A percentile compares a stretch with the other conserved stretches of the same genome.
phyloP scores from a whole-genome alignment of 2,329 filamentous ascomycete species.

The Epichloe hybrida region DNA sequence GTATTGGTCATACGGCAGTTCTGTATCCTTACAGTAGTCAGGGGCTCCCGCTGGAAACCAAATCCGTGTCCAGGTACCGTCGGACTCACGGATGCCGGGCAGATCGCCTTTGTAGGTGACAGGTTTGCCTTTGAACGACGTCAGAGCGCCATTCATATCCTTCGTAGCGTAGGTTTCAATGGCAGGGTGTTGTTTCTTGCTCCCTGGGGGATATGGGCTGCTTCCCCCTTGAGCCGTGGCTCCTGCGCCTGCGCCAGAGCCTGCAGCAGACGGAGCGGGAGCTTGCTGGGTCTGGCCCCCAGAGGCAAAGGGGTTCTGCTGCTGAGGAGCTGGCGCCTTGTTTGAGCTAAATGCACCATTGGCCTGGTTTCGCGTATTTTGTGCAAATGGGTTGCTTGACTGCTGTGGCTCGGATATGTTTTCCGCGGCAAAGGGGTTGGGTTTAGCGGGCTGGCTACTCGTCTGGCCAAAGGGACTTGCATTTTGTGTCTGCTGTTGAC shows the following conservation, averaged over 20 bases:
- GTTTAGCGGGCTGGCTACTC: constrained; percentile 1
- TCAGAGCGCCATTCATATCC: constrained; percentile 31
- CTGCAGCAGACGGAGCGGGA: constrained; percentile 2
- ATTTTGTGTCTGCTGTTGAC: constrained; percentile 1
- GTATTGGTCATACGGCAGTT: constrained; percentile 43
- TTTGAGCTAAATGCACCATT: constrained; percentile 12
- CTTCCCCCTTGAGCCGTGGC: not conserved
- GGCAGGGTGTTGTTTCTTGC: constrained; percentile 30
- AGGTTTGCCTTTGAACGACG: constrained; percentile 48
- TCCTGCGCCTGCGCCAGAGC: not conserved
- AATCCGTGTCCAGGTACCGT: constrained; percentile 48
- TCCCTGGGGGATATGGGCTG: constrained; percentile 31
- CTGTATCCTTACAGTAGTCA: constrained; percentile 47
- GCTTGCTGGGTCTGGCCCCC: constrained; percentile 6
- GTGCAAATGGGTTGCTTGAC: constrained; percentile 13
- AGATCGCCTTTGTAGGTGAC: constrained; percentile 41
- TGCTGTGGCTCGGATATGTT: constrained; percentile 8
- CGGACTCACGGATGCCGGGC: constrained; percentile 36
- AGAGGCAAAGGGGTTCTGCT: constrained; percentile 15
- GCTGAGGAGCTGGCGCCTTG: constrained; percentile 3
- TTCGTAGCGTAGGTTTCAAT: constrained; percentile 30
- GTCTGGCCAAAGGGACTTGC: constrained; percentile 13
- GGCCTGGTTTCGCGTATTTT: not conserved
- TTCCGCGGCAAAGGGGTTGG: constrained; percentile 15
- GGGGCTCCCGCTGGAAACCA: constrained; percentile 64